Percentiles rank a stretch among this genome's conserved stretches.
Evolutionary conservation across 169 alveolate species (phyloP).

Genomic region (Plasmodium fragile): DNA sequence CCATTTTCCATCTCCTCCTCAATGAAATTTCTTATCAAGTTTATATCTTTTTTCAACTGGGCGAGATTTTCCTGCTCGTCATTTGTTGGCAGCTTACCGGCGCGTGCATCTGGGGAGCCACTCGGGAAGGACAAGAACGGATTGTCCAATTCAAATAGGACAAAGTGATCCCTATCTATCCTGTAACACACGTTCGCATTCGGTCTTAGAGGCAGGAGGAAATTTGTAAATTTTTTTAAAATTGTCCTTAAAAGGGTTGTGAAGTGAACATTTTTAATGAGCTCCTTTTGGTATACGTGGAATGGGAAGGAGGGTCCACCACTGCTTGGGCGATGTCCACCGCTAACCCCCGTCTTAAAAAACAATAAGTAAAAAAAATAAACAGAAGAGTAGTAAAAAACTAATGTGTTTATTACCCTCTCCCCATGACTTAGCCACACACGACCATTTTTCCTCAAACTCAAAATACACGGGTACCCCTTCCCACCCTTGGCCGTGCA

Average conservation of each 20-base stretch:
- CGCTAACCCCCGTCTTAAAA: background rate
- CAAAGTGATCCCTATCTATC: constrained; percentile 18
- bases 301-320: background rate
- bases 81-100: background rate
- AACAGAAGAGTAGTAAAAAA: constrained; percentile 40
- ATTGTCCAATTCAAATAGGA: constrained; percentile 26
- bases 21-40: background rate
- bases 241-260: constrained; percentile 10
- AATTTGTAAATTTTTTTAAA: constrained; percentile 15
- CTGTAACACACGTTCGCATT: constrained; percentile 47
- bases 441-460: constrained; percentile 71
- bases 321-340: background rate
- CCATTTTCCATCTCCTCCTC: background rate
- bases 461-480: constrained; percentile 17
- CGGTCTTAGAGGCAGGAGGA: constrained; percentile 18
- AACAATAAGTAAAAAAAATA: constrained; percentile 64
- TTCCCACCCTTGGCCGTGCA: constrained; percentile 22
- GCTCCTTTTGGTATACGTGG: constrained; percentile 9
- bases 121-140: background rate
- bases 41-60: background rate
- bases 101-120: background rate
- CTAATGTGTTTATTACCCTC: constrained; percentile 54
- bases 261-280: constrained; percentile 30
- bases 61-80: background rate
- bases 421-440: constrained; percentile 63